Evolutionary conservation across 1,139 yeast species (phyloP), one percentile per base, ranked within the genome.

Genomic region (Kluyveromyces sp.): DNA sequence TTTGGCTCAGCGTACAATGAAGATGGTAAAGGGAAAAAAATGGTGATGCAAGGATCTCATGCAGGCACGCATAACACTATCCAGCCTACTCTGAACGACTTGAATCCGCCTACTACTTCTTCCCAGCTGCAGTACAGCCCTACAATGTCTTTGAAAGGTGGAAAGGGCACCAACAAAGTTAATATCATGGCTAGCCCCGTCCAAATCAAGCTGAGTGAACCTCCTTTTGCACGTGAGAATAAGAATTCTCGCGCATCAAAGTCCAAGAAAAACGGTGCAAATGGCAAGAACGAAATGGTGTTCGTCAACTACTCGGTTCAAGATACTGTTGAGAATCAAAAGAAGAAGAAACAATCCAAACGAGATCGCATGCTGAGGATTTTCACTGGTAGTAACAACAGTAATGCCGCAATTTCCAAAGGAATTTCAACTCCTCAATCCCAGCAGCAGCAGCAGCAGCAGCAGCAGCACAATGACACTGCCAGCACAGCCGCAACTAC

Each of bases 221-320:
- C 54, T 3, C 48, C 48, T 39, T 52, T 49, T 35, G 48, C 45
- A 28, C 28, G 37, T 8, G 46, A 45, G 45, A 39, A 37, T 42
- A 51, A 43, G 41, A 49, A 42, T 39, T 39, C 51, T 25, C 50
- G 56, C 41, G 7, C 26, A 8, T 48, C 53, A 37, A 54, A 51
- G 43, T 37, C 48, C 3, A 56, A 52, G 41, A 58, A 54, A 41
- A 41, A 45, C 25, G 59, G 39, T 25, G 31, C 31, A 8, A 37
- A 27, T 31, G 59, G 39, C 6, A 41, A 41, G 39, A 35, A 35
- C 15, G 59, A 56, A 38, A 61, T 63, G 64, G 64, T 61, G 4
- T 63, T 63, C 46, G 66, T 63, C 6, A 63, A 63, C 48, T 63
- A 61, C 44, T 61, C 65, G 25, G 65, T 63, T 7, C 64, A 60